These are phyloP conservation scores for Ormosia emarginata DNA, from an alignment of 306 rosid genomes.

Conservation along the genomic window DNA sequence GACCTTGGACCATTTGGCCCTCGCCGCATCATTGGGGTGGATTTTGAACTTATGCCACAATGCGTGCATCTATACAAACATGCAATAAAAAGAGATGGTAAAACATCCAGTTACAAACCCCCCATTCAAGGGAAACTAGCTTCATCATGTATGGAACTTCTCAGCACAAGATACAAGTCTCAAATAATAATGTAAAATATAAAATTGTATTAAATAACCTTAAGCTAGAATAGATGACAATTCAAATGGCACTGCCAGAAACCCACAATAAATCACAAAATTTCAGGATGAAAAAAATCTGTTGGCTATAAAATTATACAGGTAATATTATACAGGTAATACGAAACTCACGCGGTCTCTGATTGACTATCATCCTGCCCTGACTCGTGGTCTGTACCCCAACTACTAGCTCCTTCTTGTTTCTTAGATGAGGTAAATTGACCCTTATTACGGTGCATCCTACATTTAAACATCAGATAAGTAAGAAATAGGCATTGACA, in stretches of 20 bases:
- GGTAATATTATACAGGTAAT: neutral
- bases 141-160: neutral
- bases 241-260: neutral
- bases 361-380: constrained; percentile 69
- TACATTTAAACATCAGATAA: constrained; percentile 32
- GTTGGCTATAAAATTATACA: neutral
- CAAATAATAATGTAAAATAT: neutral
- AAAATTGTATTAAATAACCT: neutral
- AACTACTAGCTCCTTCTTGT: constrained; percentile 65
- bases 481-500: neutral
- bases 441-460: constrained; percentile 98
- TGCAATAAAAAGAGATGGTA: neutral
- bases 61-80: constrained; percentile 53
- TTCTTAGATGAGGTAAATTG: constrained; percentile 84
- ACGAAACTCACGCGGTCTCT: constrained; percentile 71
- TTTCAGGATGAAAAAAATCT: neutral
- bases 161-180: neutral
- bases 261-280: neutral
- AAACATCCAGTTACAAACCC: neutral
- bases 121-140: neutral
- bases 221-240: neutral
- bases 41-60: constrained; percentile 67
- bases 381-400: constrained; percentile 59
- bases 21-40: constrained; percentile 82
- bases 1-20: constrained; percentile 77